Percentiles rank a stretch among this genome's conserved stretches.
Conservation (phyloP, 2,329 filamentous ascomycete genomes). For the Pestalotiopsis sp. region DNA sequence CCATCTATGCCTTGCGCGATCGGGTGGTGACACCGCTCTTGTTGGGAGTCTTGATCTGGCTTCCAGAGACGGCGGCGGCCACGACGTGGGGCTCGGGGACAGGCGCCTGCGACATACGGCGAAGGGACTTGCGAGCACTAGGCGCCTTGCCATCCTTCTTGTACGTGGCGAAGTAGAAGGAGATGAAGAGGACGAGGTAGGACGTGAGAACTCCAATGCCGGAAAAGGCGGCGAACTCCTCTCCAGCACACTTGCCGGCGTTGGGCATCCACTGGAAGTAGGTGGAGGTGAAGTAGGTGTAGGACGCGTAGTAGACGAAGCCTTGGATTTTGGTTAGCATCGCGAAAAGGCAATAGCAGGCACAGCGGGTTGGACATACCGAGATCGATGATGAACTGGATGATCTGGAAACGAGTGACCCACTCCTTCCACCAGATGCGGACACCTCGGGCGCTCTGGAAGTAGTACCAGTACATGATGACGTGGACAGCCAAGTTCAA, state of each 20-base stretch:
- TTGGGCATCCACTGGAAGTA: slow-evolving; percentile 89
- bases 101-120: slow-evolving; percentile 66
- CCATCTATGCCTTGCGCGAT: slow-evolving; percentile 69
- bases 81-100: slow-evolving; percentile 83
- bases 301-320: slow-evolving; percentile 99
- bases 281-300: slow-evolving; percentile 93
- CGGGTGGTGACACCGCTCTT: slow-evolving; percentile 65
- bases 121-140: slow-evolving; percentile 78
- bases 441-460: slow-evolving; percentile 95
- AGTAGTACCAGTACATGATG: slow-evolving; percentile 99
- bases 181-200: slow-evolving; percentile 98
- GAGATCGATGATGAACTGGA: slow-evolving; percentile 95
- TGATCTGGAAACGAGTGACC: slow-evolving; percentile 96
- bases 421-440: slow-evolving; percentile 99
- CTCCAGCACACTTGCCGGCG: slow-evolving; percentile 83
- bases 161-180: slow-evolving; percentile 98
- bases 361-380: slow-evolving; percentile 58
- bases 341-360: background rate
- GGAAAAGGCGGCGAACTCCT: slow-evolving; percentile 94
- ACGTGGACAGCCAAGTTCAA: slow-evolving; percentile 95
- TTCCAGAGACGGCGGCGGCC: slow-evolving; percentile 60
- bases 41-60: slow-evolving; percentile 56
- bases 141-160: slow-evolving; percentile 80
- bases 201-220: slow-evolving; percentile 92
- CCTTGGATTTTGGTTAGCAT: slow-evolving; percentile 51